Conservation (phyloP, 345 rosid species). For the Eutrema yunnanense region DNA sequence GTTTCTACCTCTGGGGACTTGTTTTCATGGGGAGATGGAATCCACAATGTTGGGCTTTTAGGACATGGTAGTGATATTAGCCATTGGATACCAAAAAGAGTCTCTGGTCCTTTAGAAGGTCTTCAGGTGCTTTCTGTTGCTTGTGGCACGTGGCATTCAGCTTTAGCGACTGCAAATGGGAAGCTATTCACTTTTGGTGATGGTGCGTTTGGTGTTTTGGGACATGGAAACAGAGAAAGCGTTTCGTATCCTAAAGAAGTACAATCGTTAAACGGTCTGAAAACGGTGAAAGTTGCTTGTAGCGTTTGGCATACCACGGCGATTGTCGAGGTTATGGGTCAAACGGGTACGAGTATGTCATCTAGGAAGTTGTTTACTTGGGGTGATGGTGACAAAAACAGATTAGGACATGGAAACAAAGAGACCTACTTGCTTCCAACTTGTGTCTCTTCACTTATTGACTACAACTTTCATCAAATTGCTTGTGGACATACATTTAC, state of each 20-base stretch:
- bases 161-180: slow-evolving; percentile 72
- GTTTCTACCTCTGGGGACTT: slow-evolving; percentile 77
- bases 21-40: slow-evolving; percentile 95
- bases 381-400: slow-evolving; percentile 93
- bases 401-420: slow-evolving; percentile 89
- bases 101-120: slow-evolving; percentile 79
- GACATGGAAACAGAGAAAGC: slow-evolving; percentile 83
- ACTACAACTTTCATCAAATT: slow-evolving; percentile 83
- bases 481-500: slow-evolving; percentile 89
- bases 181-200: slow-evolving; percentile 92
- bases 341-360: slow-evolving; percentile 43
- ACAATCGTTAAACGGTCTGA: slow-evolving; percentile 62
- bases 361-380: slow-evolving; percentile 90
- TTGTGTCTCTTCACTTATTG: slow-evolving; percentile 77
- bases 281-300: slow-evolving; percentile 86
- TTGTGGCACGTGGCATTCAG: slow-evolving; percentile 96
- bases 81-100: slow-evolving; percentile 94
- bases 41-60: slow-evolving; percentile 71
- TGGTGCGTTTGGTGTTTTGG: slow-evolving; percentile 77
- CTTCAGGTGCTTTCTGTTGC: slow-evolving; percentile 83
- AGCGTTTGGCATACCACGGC: slow-evolving; percentile 98
- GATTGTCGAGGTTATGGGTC: slow-evolving; percentile 76
- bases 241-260: slow-evolving; percentile 72
- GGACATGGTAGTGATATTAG: slow-evolving; percentile 86
- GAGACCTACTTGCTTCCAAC: slow-evolving; percentile 81